Percentiles rank a stretch among this genome's conserved stretches.
These are phyloP conservation scores for Pterocarpus macrocarpus DNA, from an alignment of 306 rosid genomes.

Conservation along the genomic window DNA sequence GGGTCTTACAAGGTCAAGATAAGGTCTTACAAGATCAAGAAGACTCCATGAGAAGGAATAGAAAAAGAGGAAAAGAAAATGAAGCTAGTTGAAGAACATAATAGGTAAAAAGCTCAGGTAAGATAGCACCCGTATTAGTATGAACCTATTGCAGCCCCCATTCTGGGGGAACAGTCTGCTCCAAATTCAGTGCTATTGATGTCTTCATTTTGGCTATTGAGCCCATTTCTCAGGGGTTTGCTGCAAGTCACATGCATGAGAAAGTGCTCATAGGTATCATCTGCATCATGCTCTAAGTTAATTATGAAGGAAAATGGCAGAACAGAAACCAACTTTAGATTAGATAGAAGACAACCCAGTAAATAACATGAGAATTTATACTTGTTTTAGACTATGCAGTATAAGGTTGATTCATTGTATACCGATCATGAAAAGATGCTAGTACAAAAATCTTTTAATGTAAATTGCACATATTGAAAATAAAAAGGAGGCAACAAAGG, in stretches of 20 bases:
- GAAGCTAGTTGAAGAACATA: conserved; percentile 6
- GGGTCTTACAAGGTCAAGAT: conserved; percentile 99
- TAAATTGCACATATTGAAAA: conserved; percentile 31
- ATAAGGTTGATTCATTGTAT: conserved; percentile 18
- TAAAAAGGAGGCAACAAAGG: background rate
- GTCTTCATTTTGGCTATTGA: no score
- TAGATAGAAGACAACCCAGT: background rate
- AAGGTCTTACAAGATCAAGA: conserved; percentile 99
- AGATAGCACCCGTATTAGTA: conserved; percentile 77
- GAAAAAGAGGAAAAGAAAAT: background rate
- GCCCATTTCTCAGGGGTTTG: background rate
- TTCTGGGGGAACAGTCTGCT: conserved; percentile 37
- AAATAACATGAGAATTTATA: background rate
- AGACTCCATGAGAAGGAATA: conserved; percentile 16
- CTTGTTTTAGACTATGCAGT: background rate
- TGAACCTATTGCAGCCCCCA: conserved; percentile 24
- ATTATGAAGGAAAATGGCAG: conserved; percentile 51
- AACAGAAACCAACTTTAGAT: conserved; percentile 51
- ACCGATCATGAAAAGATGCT: conserved; percentile 11
- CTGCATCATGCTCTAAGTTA: conserved; percentile 52
- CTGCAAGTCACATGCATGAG: conserved; percentile 50
- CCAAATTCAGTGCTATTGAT: conserved; percentile 50
- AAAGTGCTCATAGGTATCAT: conserved; percentile 36
- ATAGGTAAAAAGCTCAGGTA: conserved; percentile 78
- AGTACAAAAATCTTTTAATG: conserved; percentile 21